These are phyloP conservation scores for Gossypioides kirkii DNA, from an alignment of 345 rosid species.

Conservation along the genomic window DNA sequence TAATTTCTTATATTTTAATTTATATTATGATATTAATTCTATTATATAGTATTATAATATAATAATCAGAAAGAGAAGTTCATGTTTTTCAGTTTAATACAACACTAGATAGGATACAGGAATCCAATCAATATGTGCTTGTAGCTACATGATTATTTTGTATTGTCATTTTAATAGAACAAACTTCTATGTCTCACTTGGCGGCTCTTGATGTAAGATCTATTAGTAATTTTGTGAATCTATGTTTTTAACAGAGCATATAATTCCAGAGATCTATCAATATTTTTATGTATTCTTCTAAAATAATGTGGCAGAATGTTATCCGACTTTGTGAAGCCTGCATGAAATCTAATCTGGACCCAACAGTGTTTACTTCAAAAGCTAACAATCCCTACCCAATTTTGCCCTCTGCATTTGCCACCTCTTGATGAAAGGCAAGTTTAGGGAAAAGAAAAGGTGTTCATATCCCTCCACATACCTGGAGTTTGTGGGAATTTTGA, in stretches of 20 bases:
- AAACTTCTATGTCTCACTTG: background rate
- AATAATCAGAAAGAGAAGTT: background rate
- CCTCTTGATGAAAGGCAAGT: background rate
- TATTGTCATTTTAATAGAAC: background rate
- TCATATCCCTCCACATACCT: background rate
- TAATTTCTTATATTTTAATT: background rate
- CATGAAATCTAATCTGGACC: background rate
- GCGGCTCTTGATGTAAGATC: background rate
- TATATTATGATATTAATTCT: background rate
- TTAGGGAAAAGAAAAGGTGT: background rate
- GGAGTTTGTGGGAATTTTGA: background rate
- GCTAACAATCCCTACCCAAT: background rate
- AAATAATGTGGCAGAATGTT: background rate
- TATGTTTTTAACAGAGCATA: background rate
- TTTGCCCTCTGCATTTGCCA: background rate
- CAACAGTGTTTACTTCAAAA: background rate
- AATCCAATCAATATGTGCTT: no score
- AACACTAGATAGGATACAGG: no score
- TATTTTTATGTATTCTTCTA: background rate
- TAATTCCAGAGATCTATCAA: background rate
- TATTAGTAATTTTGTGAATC: background rate
- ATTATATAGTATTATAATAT: no score
- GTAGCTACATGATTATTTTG: background rate
- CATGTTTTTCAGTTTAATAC: background rate
- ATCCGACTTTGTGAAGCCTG: background rate